Conservation (phyloP, 225 moss, liverwort and hornwort species). For the Neckera pumila region DNA sequence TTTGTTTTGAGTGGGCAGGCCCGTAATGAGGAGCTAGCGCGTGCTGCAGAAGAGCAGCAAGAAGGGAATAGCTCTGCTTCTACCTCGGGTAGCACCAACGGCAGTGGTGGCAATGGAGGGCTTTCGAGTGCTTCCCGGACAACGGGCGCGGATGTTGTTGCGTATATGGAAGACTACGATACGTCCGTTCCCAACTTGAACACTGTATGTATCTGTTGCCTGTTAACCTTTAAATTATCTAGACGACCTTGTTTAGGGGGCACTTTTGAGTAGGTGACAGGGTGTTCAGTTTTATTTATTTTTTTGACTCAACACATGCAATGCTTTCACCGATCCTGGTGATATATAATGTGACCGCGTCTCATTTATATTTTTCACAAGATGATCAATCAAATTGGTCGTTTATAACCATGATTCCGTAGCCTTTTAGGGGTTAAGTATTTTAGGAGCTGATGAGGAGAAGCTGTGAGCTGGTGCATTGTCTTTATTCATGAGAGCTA, state of each 20-base stretch:
- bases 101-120: conserved; percentile 32
- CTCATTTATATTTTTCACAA: not conserved
- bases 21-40: conserved; percentile 84
- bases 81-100: conserved; percentile 34
- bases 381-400: not conserved
- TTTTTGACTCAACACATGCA: not conserved
- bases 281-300: not conserved
- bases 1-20: conserved; percentile 23
- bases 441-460: not conserved
- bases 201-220: conserved; percentile 45
- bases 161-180: conserved; percentile 89
- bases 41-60: conserved; percentile 78
- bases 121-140: conserved; percentile 9
- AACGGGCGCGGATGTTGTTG: conserved; percentile 42
- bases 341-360: not conserved
- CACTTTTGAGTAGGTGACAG: not conserved
- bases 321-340: not conserved
- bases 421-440: not conserved
- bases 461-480: not conserved
- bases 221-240: not conserved
- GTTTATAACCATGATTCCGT: not conserved
- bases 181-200: conserved; percentile 82
- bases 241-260: no score
- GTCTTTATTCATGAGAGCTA: not conserved
- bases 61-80: conserved; percentile 58